Conservation (phyloP, 345 rosid species). For the Populus alba region DNA sequence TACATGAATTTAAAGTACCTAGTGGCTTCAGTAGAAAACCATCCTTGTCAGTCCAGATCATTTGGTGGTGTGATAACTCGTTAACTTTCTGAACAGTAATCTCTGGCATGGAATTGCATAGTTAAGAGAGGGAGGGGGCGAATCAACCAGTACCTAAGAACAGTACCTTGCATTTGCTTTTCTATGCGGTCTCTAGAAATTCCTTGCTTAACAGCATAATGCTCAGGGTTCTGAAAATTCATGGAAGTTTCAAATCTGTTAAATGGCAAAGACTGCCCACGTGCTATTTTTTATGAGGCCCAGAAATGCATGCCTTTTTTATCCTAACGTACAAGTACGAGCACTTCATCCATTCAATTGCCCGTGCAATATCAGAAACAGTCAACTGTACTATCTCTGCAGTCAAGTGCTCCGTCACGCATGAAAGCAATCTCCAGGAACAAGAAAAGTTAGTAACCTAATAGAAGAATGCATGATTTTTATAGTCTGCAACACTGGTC, state of each 20-base stretch:
- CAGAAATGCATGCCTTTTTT: slow-evolving; percentile 63
- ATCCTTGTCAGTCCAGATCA: slow-evolving; percentile 87
- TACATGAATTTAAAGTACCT: slow-evolving; percentile 44
- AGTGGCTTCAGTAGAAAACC: slow-evolving; percentile 86
- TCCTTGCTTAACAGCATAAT: slow-evolving; percentile 74
- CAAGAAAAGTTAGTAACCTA: slow-evolving; percentile 16
- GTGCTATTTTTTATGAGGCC: slow-evolving; percentile 3
- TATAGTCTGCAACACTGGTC: background rate
- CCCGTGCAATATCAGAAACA: slow-evolving; percentile 70
- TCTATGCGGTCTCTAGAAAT: slow-evolving; percentile 71
- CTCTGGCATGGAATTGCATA: slow-evolving; percentile 42
- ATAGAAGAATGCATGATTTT: slow-evolving; percentile 6
- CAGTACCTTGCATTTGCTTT: slow-evolving; percentile 80
- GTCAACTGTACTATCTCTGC: slow-evolving; percentile 98
- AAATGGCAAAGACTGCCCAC: slow-evolving; percentile 8
- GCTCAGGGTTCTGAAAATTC: slow-evolving; percentile 71
- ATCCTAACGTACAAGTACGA: slow-evolving; percentile 85
- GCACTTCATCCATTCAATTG: slow-evolving; percentile 98
- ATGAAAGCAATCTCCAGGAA: slow-evolving; percentile 73
- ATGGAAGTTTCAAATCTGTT: slow-evolving; percentile 8
- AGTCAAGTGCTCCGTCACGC: slow-evolving; percentile 87
- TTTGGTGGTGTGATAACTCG: slow-evolving; percentile 73
- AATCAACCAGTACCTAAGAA: slow-evolving; percentile 4
- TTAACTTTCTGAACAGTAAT: slow-evolving; percentile 73
- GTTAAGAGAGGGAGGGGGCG: slow-evolving; percentile 18